A percentile compares a stretch with the other conserved stretches of the same genome.
Evolutionary conservation across 179 eudicot genomes (phyloP).

Genomic region (Beta lomatogona): DNA sequence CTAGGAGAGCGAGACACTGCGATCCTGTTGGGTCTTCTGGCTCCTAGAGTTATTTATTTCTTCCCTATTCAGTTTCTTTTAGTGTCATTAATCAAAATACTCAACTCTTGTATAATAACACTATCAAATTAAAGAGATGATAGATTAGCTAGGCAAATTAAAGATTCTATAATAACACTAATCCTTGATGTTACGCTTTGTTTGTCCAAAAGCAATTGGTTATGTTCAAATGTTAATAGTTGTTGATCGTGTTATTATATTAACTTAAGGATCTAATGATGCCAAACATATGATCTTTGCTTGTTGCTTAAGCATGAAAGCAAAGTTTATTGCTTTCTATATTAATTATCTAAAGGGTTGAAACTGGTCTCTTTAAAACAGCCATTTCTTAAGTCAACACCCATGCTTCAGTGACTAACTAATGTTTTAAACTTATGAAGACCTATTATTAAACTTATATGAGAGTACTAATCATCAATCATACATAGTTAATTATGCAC

Average conservation of each 20-base stretch:
- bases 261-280: slow-evolving; percentile 11
- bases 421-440: neutral
- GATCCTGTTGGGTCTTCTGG: too few species aligned
- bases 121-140: too few species aligned
- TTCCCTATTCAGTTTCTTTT: too few species aligned
- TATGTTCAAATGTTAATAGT: slow-evolving; percentile 10
- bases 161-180: too few species aligned
- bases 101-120: too few species aligned
- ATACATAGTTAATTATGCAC: too few species aligned
- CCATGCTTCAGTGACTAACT: slow-evolving; percentile 11
- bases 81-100: neutral
- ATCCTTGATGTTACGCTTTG: slow-evolving; percentile 34
- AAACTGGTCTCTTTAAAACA: slow-evolving; percentile 11
- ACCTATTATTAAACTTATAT: too few species aligned
- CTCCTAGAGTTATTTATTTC: too few species aligned
- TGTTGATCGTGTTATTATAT: slow-evolving; percentile 9
- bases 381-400: slow-evolving; percentile 13
- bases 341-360: slow-evolving; percentile 1
- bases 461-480: too few species aligned
- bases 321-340: slow-evolving; percentile 9
- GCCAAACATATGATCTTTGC: slow-evolving; percentile 5
- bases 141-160: too few species aligned
- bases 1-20: too few species aligned
- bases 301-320: slow-evolving; percentile 19
- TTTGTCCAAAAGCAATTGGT: slow-evolving; percentile 23